phyloP scores from a whole-genome alignment of 768 basidiomycete species.

The Hericium rajendrae region DNA sequence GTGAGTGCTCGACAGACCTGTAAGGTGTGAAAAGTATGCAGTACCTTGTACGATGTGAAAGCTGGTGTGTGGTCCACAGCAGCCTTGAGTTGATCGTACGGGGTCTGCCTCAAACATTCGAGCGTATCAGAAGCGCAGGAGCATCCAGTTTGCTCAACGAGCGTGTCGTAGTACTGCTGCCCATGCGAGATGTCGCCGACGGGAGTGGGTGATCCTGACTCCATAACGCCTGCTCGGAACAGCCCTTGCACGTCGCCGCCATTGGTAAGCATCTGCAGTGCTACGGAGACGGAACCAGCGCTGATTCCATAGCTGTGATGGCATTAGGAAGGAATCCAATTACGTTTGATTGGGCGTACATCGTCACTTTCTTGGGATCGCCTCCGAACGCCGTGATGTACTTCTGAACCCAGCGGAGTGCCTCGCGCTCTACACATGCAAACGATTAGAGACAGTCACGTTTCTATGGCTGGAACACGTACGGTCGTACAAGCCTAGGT shows the following conservation, averaged over 20 bases:
- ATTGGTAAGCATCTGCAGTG: slow-evolving; percentile 16
- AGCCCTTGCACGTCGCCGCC: slow-evolving; percentile 9
- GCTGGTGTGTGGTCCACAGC: not conserved
- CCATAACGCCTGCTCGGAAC: slow-evolving; percentile 13
- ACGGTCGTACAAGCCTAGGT: slow-evolving; percentile 4
- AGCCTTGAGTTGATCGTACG: not conserved
- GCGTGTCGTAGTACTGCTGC: slow-evolving; percentile 10
- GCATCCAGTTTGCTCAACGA: slow-evolving; percentile 1
- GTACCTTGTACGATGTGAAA: not conserved
- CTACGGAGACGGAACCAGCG: slow-evolving; percentile 26
- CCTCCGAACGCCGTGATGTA: slow-evolving; percentile 32
- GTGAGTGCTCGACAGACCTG: not conserved
- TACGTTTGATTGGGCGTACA: slow-evolving; percentile 1
- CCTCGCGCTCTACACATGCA: slow-evolving; percentile 18
- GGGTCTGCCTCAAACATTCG: slow-evolving; percentile 6
- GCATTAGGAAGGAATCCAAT: not conserved
- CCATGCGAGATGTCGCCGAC: slow-evolving; percentile 1
- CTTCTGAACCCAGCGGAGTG: slow-evolving; percentile 30
- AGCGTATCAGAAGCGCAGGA: not conserved
- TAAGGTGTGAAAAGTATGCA: not conserved
- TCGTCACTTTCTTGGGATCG: slow-evolving; percentile 21
- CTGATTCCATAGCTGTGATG: slow-evolving; percentile 20
- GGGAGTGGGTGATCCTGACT: slow-evolving; percentile 13
- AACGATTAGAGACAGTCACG: not conserved
- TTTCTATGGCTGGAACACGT: not conserved